Evolutionary conservation across 345 rosid species (phyloP).

Genomic region (Hevea brasiliensis): DNA sequence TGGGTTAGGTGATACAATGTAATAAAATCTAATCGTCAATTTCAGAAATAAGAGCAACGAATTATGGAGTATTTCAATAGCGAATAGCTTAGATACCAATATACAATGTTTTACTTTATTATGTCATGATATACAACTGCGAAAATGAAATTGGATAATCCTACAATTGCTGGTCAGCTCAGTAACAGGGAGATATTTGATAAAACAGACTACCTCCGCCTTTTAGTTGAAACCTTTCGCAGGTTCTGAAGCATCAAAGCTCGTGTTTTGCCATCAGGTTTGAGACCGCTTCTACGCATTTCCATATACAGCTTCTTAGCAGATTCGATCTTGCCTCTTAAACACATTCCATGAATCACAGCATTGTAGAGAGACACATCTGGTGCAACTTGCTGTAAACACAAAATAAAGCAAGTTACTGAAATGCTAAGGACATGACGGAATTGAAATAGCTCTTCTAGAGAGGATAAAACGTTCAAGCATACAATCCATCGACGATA

Average conservation of each 20-base stretch:
- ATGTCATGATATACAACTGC: neutral
- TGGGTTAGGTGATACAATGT: too few relatives aligned
- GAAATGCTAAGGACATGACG: neutral
- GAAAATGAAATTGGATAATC: neutral
- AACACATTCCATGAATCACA: constrained; percentile 74
- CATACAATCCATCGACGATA: neutral
- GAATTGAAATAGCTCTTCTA: neutral
- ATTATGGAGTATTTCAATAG: neutral
- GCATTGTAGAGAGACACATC: constrained; percentile 61
- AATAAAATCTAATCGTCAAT: neutral
- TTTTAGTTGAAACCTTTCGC: constrained; percentile 16
- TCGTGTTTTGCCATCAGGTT: constrained; percentile 70
- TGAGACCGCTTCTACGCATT: constrained; percentile 56
- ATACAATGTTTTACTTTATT: neutral
- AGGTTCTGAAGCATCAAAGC: constrained; percentile 77
- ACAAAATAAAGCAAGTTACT: neutral
- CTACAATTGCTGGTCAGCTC: neutral
- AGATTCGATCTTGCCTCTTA: constrained; percentile 53
- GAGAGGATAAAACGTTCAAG: neutral
- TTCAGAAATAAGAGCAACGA: neutral
- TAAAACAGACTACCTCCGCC: neutral
- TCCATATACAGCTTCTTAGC: constrained; percentile 59
- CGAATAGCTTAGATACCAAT: neutral
- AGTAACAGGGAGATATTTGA: neutral
- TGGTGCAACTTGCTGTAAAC: constrained; percentile 46